These are phyloP conservation scores for Poteriospumella lacustris DNA, from an alignment of 108 stramenopile genomes.

Conservation along the genomic window DNA sequence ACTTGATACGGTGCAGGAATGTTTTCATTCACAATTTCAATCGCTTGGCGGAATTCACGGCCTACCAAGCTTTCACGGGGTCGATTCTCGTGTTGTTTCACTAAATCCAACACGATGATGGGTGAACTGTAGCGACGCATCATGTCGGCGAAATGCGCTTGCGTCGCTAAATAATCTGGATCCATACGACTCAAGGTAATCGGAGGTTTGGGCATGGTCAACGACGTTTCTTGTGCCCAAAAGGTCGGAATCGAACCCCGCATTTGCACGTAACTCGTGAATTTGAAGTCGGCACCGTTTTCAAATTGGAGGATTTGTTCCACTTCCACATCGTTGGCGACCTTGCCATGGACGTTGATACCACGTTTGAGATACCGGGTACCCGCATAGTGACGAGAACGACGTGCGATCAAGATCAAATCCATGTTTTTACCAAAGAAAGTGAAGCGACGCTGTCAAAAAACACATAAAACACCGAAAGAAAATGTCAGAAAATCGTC, in stretches of 20 bases:
- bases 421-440: conserved; percentile 81
- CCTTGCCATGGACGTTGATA: conserved; percentile 84
- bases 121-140: conserved; percentile 83
- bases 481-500: no score
- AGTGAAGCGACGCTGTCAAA: conserved; percentile 60
- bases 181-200: conserved; percentile 87
- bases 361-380: conserved; percentile 95
- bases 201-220: conserved; percentile 92
- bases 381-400: conserved; percentile 93
- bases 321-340: conserved; percentile 76
- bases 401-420: conserved; percentile 78
- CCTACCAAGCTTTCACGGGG: conserved; percentile 89
- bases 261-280: conserved; percentile 83
- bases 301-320: conserved; percentile 82
- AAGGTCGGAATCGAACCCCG: conserved; percentile 92
- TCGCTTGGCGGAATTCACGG: conserved; percentile 80
- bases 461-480: not conserved
- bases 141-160: conserved; percentile 84
- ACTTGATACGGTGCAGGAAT: conserved; percentile 79
- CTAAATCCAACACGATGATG: conserved; percentile 84
- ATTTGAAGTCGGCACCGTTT: conserved; percentile 65
- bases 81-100: conserved; percentile 81
- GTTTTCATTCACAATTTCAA: conserved; percentile 83
- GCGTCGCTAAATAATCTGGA: conserved; percentile 82
- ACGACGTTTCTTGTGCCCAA: conserved; percentile 89